These are phyloP conservation scores for Backusella tuberculispora DNA, from an alignment of 192 early-diverging fungal genomes.

Conservation along the genomic window DNA sequence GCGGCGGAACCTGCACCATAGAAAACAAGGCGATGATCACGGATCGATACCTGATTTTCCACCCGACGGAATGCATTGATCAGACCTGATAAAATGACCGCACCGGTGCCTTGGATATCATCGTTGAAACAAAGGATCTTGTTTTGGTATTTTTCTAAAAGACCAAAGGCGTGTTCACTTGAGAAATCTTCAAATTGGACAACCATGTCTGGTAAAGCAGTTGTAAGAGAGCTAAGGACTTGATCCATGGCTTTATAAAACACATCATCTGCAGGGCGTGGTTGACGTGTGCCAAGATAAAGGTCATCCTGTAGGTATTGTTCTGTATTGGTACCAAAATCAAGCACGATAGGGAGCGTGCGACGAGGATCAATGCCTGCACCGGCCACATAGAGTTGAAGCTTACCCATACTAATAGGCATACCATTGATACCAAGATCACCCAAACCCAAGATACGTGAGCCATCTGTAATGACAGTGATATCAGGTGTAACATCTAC, in stretches of 20 bases:
- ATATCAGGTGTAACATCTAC: slow-evolving; percentile 69
- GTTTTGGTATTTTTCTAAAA: slow-evolving; percentile 79
- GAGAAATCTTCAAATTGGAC: slow-evolving; percentile 98
- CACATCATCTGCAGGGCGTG: slow-evolving; percentile 62
- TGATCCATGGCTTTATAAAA: slow-evolving; percentile 87
- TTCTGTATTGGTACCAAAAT: slow-evolving; percentile 90
- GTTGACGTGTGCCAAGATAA: slow-evolving; percentile 82
- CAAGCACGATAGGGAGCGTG: slow-evolving; percentile 90
- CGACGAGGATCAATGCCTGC: slow-evolving; percentile 84
- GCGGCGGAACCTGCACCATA: slow-evolving; percentile 94
- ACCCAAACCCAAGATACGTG: slow-evolving; percentile 91
- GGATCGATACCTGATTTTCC: slow-evolving; percentile 65
- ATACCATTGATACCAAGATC: slow-evolving; percentile 95
- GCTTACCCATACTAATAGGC: slow-evolving; percentile 95
- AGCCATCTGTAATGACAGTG: slow-evolving; percentile 95
- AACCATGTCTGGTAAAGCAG: slow-evolving; percentile 78
- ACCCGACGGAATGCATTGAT: slow-evolving; percentile 81
- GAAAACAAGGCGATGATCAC: slow-evolving; percentile 88
- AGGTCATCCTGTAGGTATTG: slow-evolving; percentile 83
- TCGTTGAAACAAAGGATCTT: slow-evolving; percentile 92
- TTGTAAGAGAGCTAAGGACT: slow-evolving; percentile 71
- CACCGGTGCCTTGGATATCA: slow-evolving; percentile 93
- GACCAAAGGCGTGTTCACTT: slow-evolving; percentile 86
- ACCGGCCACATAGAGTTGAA: slow-evolving; percentile 88
- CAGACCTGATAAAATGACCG: slow-evolving; percentile 91